Percentiles rank a stretch among this genome's conserved stretches.
phyloP scores from a whole-genome alignment of 1,284 basidiomycete genomes.

The Malassezia slooffiae region DNA sequence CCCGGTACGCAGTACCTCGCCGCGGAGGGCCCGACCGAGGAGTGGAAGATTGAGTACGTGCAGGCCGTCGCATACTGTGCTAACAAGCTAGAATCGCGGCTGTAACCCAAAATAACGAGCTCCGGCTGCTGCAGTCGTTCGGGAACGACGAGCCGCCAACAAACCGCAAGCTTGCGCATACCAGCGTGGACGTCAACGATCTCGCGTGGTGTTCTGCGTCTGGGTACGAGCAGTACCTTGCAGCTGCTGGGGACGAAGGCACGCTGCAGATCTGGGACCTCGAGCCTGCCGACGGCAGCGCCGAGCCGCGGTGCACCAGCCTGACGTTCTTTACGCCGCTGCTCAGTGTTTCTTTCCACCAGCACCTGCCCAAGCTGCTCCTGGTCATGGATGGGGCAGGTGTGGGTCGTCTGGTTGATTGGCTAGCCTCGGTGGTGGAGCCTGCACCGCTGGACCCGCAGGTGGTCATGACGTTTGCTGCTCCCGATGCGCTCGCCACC shows the following conservation, averaged over 20 bases:
- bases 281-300: constrained; percentile 1
- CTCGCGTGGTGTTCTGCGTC: constrained; percentile 9
- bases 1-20: constrained; percentile 4
- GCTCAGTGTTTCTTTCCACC: constrained; percentile 8
- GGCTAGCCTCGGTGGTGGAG: constrained; percentile 7
- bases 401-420: constrained; percentile 10
- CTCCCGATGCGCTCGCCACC: constrained; percentile 1
- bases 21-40: background rate
- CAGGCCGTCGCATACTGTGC: no score
- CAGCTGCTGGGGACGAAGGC: constrained; percentile 1
- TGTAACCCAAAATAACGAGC: constrained; percentile 2
- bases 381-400: constrained; percentile 10
- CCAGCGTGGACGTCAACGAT: background rate
- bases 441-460: background rate
- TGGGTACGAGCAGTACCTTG: constrained; percentile 13
- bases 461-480: constrained; percentile 3
- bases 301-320: background rate
- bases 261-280: constrained; percentile 11
- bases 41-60: background rate
- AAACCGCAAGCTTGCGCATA: background rate
- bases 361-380: constrained; percentile 10
- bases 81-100: background rate
- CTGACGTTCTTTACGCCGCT: constrained; percentile 4
- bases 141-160: background rate
- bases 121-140: constrained; percentile 5